Evolutionary conservation across 805 yeast genomes (phyloP), one percentile per base, ranked within the genome.

Genomic region (Ogataea glucozyma): DNA sequence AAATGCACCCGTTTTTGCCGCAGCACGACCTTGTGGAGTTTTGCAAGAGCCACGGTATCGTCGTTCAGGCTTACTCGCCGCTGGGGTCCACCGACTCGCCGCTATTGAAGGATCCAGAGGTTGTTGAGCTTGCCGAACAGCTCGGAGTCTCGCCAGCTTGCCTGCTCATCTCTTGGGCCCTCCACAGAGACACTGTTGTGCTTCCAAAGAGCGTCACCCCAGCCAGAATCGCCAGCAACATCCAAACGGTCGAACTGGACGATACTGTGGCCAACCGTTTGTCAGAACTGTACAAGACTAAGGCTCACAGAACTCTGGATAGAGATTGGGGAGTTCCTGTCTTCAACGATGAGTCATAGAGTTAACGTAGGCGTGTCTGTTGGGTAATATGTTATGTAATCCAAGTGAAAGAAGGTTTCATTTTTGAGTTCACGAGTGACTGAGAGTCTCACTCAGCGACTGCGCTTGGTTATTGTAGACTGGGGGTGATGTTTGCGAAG

Each of bases 61-160:
- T 51, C 29, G 42, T 71, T 14, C 67, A 67, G 41, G 75, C 73
- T 6, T 72, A 70, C 52, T 59, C 68, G 23, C 76, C 76, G 14
- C 62, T 72, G 46, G 76, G 76, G 3, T 65, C 73, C 5, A 54
- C 57, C 6, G 69, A 67, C 31, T 64, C 74, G 10, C 74, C 76
- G 4, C 41, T 70, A 11, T 54, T 69, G 38, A 49, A 55, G 30
- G 60, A 69, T 40, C 56, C 56, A 14, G 52, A 56, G 7, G 48
- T 71, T 13, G 40, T 63, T 37, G 62, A 69, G 39, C 58, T 85
- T 34, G 85, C 87, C 12, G 57, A 70, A 43, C 75, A 76, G 61
- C 72, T 82, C 56, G 58, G 60, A 19, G 75, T 72, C 5, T 61
- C 74, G 5, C 67, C 74, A 0, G 79, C 77, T 67, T 78, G 41